Evolutionary conservation across 257 asterid species (phyloP).

Genomic region (Fraxinus excelsior): DNA sequence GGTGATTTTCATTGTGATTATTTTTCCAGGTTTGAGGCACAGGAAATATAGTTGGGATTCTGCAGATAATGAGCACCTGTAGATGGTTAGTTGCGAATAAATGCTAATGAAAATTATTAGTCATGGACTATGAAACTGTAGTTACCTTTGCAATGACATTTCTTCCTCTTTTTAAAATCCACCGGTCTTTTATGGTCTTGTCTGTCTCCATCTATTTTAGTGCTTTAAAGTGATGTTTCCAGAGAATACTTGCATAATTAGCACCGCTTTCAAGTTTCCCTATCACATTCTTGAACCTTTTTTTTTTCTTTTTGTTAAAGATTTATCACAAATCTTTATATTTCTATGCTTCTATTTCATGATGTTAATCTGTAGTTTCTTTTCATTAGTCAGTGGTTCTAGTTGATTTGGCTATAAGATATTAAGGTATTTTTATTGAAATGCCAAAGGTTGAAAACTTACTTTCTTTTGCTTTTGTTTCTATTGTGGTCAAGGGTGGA

Average conservation of each 20-base stretch:
- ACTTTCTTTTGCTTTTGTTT: not conserved
- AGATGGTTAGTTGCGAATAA: not conserved
- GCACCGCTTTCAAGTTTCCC: not conserved
- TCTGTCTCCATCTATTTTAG: not conserved
- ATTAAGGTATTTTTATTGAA: not conserved
- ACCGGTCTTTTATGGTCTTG: not conserved
- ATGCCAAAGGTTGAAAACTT: not conserved
- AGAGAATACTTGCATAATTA: not conserved
- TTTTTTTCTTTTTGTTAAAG: not conserved
- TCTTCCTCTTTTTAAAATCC: not conserved
- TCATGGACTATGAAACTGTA: not conserved
- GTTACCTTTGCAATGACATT: not conserved
- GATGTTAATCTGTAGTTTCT: not conserved
- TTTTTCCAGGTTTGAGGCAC: not conserved
- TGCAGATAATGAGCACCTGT: not conserved
- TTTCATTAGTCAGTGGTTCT: not conserved
- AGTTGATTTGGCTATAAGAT: not conserved
- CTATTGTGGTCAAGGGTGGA: too few species aligned
- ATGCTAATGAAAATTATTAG: not conserved
- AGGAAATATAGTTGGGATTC: not conserved
- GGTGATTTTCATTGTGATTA: not conserved
- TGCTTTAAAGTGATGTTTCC: not conserved
- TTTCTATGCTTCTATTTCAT: not conserved
- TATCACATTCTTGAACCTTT: too few species aligned
- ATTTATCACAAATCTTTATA: too few species aligned